A percentile compares a stretch with the other conserved stretches of the same genome.
Evolutionary conservation across 352 stramenopile species (phyloP).

Genomic region (Sclerospora graminicola): DNA sequence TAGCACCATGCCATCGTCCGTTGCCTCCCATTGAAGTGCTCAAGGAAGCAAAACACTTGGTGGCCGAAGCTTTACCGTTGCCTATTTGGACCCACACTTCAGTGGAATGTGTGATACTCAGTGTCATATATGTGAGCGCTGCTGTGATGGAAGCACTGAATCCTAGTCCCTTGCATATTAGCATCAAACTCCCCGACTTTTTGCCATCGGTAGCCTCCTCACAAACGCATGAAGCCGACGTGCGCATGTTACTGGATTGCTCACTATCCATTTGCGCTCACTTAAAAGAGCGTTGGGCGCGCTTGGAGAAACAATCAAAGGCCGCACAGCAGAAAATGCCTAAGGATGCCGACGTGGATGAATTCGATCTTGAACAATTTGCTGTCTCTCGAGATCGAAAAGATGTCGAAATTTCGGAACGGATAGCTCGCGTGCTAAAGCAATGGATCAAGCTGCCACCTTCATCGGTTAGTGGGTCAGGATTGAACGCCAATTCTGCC

Average conservation of each 20-base stretch:
- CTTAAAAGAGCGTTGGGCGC: conserved; percentile 56
- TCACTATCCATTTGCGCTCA: conserved; percentile 38
- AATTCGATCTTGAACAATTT: conserved; percentile 55
- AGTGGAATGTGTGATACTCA: conserved; percentile 58
- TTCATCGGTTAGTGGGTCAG: conserved; percentile 9
- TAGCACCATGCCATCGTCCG: conserved; percentile 10
- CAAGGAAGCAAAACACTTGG: conserved; percentile 56
- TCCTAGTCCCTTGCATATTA: neutral
- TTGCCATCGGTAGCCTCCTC: conserved; percentile 37
- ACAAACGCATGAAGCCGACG: conserved; percentile 32
- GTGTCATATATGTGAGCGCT: conserved; percentile 56
- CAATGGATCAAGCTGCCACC: conserved; percentile 38
- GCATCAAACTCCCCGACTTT: conserved; percentile 24
- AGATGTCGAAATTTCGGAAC: conserved; percentile 41
- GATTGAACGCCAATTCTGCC: conserved; percentile 3
- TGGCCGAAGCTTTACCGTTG: conserved; percentile 40
- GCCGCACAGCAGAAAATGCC: conserved; percentile 14
- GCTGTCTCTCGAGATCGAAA: conserved; percentile 35
- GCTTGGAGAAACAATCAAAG: conserved; percentile 43
- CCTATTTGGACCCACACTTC: conserved; percentile 52
- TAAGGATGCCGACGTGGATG: conserved; percentile 6
- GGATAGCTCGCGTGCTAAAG: conserved; percentile 43
- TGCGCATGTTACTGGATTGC: conserved; percentile 43
- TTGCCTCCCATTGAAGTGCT: conserved; percentile 37
- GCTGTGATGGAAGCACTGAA: conserved; percentile 35